phyloP scores from a whole-genome alignment of 2,329 filamentous ascomycete species.

The Alternaria sp. region DNA sequence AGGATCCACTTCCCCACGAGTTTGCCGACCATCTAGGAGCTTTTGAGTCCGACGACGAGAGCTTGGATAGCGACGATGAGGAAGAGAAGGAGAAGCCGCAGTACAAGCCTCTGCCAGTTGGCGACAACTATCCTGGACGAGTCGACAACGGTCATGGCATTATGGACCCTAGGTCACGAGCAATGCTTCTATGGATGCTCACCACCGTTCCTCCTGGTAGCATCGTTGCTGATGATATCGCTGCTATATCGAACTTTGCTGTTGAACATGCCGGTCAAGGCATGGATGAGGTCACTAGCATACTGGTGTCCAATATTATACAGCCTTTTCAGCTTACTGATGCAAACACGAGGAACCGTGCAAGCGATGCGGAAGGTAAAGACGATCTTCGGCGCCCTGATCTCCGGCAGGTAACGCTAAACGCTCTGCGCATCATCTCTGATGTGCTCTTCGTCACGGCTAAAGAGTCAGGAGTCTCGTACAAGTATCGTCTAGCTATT shows the following conservation, averaged over 20 bases:
- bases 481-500: conserved; percentile 84
- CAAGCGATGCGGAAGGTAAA: conserved; percentile 28
- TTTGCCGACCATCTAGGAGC: conserved; percentile 79
- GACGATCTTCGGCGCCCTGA: conserved; percentile 34
- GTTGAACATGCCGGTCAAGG: conserved; percentile 86
- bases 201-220: conserved; percentile 79
- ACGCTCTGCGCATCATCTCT: conserved; percentile 77
- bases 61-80: conserved; percentile 73
- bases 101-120: conserved; percentile 34
- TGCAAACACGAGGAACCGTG: conserved; percentile 66
- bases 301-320: conserved; percentile 83
- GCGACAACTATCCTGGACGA: conserved; percentile 40
- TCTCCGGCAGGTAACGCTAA: conserved; percentile 46
- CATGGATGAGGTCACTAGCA: conserved; percentile 88
- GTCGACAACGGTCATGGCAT: conserved; percentile 40
- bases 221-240: conserved; percentile 82
- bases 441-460: conserved; percentile 76
- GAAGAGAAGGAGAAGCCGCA: conserved; percentile 51
- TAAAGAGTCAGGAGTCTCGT: conserved; percentile 53
- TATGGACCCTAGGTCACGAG: conserved; percentile 48
- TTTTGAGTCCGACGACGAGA: conserved; percentile 66
- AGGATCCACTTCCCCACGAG: conserved; percentile 78
- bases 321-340: conserved; percentile 76
- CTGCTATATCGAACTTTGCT: conserved; percentile 85
- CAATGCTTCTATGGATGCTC: conserved; percentile 84